These are phyloP conservation scores for Rhizopogon sp. DNA, from an alignment of 768 basidiomycete genomes.

Conservation along the genomic window DNA sequence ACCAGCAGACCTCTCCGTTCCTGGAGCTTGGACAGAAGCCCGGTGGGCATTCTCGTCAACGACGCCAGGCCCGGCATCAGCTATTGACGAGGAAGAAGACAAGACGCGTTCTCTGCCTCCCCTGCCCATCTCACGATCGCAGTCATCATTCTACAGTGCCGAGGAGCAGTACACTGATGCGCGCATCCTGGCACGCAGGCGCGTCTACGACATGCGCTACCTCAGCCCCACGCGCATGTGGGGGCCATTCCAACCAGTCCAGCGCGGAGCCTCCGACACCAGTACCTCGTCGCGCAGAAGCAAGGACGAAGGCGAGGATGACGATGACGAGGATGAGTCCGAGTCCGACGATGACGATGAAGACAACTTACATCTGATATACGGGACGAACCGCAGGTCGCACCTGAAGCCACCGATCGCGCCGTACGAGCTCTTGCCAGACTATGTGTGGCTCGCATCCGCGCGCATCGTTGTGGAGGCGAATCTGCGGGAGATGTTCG, in stretches of 20 bases:
- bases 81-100: background rate
- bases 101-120: background rate
- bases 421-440: constrained; percentile 33
- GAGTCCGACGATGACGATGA: constrained; percentile 10
- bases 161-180: constrained; percentile 17
- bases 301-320: constrained; percentile 16
- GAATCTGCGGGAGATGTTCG: constrained; percentile 40
- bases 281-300: background rate
- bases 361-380: constrained; percentile 2
- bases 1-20: background rate
- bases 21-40: background rate
- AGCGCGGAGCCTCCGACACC: background rate
- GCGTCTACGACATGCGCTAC: constrained; percentile 28
- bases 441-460: constrained; percentile 49
- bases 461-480: constrained; percentile 47
- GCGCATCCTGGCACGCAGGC: constrained; percentile 20
- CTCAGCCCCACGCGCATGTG: constrained; percentile 22
- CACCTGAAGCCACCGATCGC: constrained; percentile 13
- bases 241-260: constrained; percentile 22
- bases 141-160: background rate
- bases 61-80: background rate
- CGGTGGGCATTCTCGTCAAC: background rate
- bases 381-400: constrained; percentile 8
- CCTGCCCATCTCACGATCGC: background rate
- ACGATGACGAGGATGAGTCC: constrained; percentile 12